A percentile compares a stretch with the other conserved stretches of the same genome.
Conservation (phyloP, 78 protist species). For the Polysphondylium violaceum region DNA sequence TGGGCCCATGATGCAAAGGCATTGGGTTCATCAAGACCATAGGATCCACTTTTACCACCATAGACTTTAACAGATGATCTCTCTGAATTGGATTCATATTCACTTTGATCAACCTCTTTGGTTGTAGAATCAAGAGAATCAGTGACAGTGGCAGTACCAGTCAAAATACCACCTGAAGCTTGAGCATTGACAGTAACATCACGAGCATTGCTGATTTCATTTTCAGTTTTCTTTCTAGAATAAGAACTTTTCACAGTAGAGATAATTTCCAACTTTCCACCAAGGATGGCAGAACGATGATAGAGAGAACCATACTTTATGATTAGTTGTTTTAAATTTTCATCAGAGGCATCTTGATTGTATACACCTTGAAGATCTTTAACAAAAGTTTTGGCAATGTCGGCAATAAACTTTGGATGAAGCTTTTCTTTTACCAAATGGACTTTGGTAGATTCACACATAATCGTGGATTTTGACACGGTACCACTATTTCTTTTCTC, state of each 20-base stretch:
- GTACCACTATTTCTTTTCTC: background rate
- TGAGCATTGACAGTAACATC: background rate
- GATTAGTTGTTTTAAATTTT: background rate
- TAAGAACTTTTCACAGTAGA: too few species aligned
- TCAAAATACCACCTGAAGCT: background rate
- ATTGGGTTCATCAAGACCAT: background rate
- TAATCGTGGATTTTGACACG: background rate
- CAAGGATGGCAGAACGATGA: background rate
- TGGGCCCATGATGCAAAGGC: slow-evolving; percentile 35
- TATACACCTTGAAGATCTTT: slow-evolving; percentile 1
- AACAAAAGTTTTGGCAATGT: background rate
- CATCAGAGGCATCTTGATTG: background rate
- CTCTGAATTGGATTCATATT: background rate
- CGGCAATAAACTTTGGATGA: background rate
- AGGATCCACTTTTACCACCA: background rate
- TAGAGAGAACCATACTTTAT: slow-evolving; percentile 9
- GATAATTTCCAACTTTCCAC: slow-evolving; percentile 8
- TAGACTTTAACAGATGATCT: background rate
- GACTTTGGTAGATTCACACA: background rate
- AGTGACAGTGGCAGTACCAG: background rate
- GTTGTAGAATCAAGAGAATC: background rate
- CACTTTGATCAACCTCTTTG: background rate
- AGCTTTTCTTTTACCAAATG: background rate
- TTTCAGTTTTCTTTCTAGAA: background rate
- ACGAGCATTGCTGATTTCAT: background rate